Evolutionary conservation across 1,139 yeast genomes (phyloP), one percentile per base, ranked within the genome.

Genomic region (Scheffersomyces titani): DNA sequence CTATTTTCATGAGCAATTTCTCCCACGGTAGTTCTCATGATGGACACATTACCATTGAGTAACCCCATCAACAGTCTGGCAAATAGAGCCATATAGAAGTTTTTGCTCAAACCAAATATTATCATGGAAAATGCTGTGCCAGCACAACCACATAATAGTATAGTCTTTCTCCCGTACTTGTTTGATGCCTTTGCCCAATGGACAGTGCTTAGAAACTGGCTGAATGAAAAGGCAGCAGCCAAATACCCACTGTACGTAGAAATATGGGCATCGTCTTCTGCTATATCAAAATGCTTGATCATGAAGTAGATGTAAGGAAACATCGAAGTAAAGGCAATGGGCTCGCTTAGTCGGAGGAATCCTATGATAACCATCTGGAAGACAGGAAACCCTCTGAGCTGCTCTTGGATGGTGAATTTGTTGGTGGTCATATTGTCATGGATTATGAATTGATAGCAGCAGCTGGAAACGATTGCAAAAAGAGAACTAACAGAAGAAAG

Each of bases 241-340:
- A 76, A 65, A 55, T 74, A 74, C 2, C 80, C 78, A 20, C 77
- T 72, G 57, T 75, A 76, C 47, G 70, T 71, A 47, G 78, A 70
- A 49, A 75, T 76, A 51, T 74, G 75, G 22, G 72, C 67, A 51
- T 73, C 74, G n/a, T 67, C 65, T 19, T 74, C 70, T 13, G 78
- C 78, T 19, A 75, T 65, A 3, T 67, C 65, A 58, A 76, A 76
- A 57, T 76, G 79, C 52, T 77, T 61, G 51, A 76, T 74, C 80
- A 76, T 76, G 62, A 74, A 76, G 62, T 74, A 76, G 11, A 76
- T 68, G 57, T 75, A 76, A 5, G 80, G 79, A 54, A 76, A 75
- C 22, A 76, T 62, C 18, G 79, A 75, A 9, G 80, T 72, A 63
- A 75, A 76, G 20, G 77, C 74, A 19, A 76, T 65, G 3, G 80